These are phyloP conservation scores for Cadophora luteo-olivacea DNA, from an alignment of 2,329 filamentous ascomycete species.

Conservation along the genomic window DNA sequence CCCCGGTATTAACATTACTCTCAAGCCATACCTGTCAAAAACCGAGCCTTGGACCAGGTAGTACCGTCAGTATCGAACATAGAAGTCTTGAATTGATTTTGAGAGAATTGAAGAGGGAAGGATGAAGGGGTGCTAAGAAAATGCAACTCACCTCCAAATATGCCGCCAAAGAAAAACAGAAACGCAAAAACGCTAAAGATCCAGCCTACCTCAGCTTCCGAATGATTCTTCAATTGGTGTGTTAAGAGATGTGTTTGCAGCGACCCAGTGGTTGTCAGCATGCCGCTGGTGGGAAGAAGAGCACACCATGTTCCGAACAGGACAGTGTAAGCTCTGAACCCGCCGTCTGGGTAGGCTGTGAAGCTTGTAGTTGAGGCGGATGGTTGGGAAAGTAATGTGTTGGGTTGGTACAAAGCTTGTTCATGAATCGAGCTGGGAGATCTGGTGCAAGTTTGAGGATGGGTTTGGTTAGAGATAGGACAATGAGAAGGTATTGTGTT, in stretches of 20 bases:
- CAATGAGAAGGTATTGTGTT: background rate
- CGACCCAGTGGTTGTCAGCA: background rate
- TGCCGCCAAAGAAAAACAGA: background rate
- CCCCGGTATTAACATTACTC: background rate
- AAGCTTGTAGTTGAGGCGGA: background rate
- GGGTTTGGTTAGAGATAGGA: too few relatives aligned
- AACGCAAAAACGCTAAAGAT: background rate
- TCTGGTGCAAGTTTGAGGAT: too few relatives aligned
- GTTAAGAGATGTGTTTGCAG: background rate
- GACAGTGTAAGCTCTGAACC: background rate
- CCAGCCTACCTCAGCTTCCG: background rate
- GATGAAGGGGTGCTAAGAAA: background rate
- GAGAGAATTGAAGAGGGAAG: too few relatives aligned
- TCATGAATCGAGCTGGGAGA: too few relatives aligned
- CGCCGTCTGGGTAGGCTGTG: background rate
- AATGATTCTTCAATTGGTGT: background rate
- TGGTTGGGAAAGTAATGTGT: background rate
- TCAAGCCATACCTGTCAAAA: background rate
- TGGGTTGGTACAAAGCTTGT: too few relatives aligned
- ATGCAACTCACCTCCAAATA: background rate
- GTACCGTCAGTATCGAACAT: too few relatives aligned
- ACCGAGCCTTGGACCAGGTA: background rate
- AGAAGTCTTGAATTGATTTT: too few relatives aligned
- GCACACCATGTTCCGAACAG: background rate
- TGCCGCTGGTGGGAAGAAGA: background rate